These are phyloP conservation scores for Lipomyces lipofer DNA, from an alignment of 805 yeast genomes.

Conservation along the genomic window DNA sequence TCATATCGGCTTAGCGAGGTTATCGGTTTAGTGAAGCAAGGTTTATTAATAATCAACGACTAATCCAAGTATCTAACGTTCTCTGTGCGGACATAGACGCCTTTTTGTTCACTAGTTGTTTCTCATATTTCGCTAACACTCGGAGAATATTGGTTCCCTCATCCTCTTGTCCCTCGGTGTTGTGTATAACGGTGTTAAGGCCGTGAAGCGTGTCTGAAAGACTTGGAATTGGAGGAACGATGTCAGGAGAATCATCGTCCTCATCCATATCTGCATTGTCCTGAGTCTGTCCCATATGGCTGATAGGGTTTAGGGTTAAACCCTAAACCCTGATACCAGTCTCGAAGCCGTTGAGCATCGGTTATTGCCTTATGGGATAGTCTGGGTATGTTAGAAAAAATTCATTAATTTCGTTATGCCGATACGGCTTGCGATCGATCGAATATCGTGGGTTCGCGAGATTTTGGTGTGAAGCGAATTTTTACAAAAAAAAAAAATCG, in stretches of 20 bases:
- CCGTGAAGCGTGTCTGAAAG: not conserved
- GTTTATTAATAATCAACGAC: too few species aligned
- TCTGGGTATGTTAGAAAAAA: not conserved
- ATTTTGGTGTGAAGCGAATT: not conserved
- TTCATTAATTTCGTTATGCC: not conserved
- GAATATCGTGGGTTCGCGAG: not conserved
- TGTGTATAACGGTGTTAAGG: not conserved
- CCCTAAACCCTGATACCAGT: not conserved
- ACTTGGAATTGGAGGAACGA: not conserved
- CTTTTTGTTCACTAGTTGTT: too few species aligned
- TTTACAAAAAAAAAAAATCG: not conserved
- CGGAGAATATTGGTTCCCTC: too few species aligned
- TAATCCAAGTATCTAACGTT: too few species aligned
- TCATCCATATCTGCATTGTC: conserved; percentile 1
- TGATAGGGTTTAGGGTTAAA: too few species aligned
- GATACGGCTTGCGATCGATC: not conserved
- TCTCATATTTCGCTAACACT: too few species aligned
- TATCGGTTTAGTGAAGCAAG: too few species aligned
- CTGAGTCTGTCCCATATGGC: not conserved
- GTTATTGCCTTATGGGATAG: not conserved
- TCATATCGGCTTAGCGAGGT: too few species aligned
- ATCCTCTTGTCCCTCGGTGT: too few species aligned
- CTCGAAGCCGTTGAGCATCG: not conserved
- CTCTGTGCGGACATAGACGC: too few species aligned
- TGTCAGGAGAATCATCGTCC: too few species aligned